Conservation (phyloP, 345 rosid genomes). For the Heritiera littoralis region DNA sequence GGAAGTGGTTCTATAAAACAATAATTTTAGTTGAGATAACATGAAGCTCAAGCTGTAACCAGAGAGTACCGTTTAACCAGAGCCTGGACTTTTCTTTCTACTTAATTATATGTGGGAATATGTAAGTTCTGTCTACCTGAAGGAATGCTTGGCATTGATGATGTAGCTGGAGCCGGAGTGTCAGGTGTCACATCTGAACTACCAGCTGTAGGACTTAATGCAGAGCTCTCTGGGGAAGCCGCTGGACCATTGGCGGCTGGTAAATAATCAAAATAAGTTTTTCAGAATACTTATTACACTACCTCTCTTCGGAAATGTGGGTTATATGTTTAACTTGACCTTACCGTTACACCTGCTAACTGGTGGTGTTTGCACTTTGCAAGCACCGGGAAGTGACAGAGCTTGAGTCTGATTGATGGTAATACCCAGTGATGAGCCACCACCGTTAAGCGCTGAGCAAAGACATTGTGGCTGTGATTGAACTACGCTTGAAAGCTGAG, state of each 20-base stretch:
- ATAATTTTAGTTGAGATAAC: not conserved
- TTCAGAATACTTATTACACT: not conserved
- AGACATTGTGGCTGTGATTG: constrained; percentile 52
- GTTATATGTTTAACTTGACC: not conserved
- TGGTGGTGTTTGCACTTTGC: constrained; percentile 36
- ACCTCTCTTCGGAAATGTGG: not conserved
- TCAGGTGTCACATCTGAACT: constrained; percentile 29
- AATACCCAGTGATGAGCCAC: constrained; percentile 22
- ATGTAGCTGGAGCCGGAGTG: constrained; percentile 12
- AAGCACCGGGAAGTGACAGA: constrained; percentile 34
- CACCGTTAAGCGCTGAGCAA: constrained; percentile 41
- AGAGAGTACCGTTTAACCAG: not conserved
- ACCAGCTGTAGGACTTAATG: constrained; percentile 25
- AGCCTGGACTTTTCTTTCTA: not conserved
- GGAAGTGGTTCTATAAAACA: too few species aligned
- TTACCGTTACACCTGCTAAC: constrained; percentile 21
- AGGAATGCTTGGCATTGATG: constrained; percentile 15
- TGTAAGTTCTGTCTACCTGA: not conserved
- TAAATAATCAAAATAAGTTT: not conserved
- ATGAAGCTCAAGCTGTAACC: not conserved
- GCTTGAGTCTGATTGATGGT: constrained; percentile 27
- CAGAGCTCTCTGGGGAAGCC: constrained; percentile 19
- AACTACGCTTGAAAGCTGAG: constrained; percentile 45
- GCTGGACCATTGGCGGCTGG: constrained; percentile 31
- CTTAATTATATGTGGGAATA: not conserved